These are phyloP conservation scores for Tetracladium setigerum DNA, from an alignment of 495 filamentous ascomycete genomes.

Conservation along the genomic window DNA sequence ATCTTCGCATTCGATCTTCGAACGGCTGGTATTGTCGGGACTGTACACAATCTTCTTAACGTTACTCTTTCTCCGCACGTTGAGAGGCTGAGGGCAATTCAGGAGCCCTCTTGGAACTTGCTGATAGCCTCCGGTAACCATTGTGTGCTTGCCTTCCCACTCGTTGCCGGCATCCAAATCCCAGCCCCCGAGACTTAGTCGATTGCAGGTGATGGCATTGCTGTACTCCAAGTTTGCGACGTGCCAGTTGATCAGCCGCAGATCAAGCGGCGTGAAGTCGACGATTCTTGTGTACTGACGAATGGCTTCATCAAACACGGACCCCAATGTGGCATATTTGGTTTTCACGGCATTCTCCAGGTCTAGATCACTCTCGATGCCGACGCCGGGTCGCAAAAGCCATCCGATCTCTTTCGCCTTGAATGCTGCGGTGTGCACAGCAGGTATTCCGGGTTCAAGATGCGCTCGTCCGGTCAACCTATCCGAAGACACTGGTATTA, in stretches of 20 bases:
- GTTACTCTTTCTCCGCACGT: slow-evolving; percentile 63
- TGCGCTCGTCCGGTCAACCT: slow-evolving; percentile 52
- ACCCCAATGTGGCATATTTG: slow-evolving; percentile 67
- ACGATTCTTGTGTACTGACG: slow-evolving; percentile 79
- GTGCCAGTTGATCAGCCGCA: slow-evolving; percentile 94
- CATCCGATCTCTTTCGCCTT: slow-evolving; percentile 77
- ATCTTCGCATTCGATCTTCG: slow-evolving; percentile 69
- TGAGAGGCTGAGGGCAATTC: slow-evolving; percentile 65
- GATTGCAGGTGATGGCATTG: slow-evolving; percentile 79
- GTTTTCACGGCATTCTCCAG: slow-evolving; percentile 58
- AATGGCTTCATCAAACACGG: slow-evolving; percentile 83
- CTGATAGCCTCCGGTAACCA: slow-evolving; percentile 88
- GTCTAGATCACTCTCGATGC: slow-evolving; percentile 59
- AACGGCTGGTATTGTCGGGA: slow-evolving; percentile 27
- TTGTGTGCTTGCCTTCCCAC: slow-evolving; percentile 88
- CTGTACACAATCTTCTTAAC: slow-evolving; percentile 66
- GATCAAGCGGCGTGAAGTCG: slow-evolving; percentile 75
- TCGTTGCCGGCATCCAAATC: slow-evolving; percentile 97
- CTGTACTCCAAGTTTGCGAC: slow-evolving; percentile 97
- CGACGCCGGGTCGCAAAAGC: slow-evolving; percentile 58
- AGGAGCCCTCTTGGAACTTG: slow-evolving; percentile 80
- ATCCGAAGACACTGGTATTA: slow-evolving; percentile 51
- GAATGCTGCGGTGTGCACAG: slow-evolving; percentile 52
- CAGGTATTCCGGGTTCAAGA: slow-evolving; percentile 47
- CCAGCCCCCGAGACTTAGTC: slow-evolving; percentile 86